A percentile compares a stretch with the other conserved stretches of the same genome.
Conservation (phyloP, 2,329 filamentous ascomycete species). For the Orbilia quercus region DNA sequence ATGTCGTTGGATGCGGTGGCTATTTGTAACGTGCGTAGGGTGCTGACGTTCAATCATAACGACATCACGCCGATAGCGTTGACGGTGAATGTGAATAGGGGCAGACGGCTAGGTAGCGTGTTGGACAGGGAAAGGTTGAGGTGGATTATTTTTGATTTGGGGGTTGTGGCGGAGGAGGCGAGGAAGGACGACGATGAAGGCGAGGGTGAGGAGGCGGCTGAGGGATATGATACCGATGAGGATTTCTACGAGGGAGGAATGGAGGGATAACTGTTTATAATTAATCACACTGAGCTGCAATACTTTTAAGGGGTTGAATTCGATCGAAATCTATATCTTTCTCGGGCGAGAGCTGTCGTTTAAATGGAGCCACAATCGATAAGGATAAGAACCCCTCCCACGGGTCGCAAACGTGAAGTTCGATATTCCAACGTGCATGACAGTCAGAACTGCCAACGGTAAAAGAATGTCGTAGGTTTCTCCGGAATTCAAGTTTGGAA, state of each 20-base stretch:
- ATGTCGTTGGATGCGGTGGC: conserved; percentile 27
- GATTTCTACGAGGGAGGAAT: conserved; percentile 32
- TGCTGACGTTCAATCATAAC: conserved; percentile 48
- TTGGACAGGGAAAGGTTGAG: conserved; percentile 44
- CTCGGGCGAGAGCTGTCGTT: conserved; percentile 47
- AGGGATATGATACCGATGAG: conserved; percentile 36
- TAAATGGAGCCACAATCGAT: conserved; percentile 36
- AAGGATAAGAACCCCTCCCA: conserved; percentile 45
- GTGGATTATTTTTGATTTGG: conserved; percentile 55
- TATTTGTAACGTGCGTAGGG: conserved; percentile 19
- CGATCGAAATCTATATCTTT: background rate
- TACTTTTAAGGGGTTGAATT: background rate
- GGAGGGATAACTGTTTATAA: too few species aligned
- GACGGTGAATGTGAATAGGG: conserved; percentile 53
- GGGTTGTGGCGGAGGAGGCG: conserved; percentile 37
- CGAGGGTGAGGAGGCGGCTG: too few species aligned
- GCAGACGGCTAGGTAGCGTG: conserved; percentile 48
- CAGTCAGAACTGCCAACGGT: background rate
- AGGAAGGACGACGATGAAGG: conserved; percentile 19
- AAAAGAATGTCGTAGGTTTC: background rate
- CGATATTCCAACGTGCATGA: background rate
- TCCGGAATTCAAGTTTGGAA: too few species aligned
- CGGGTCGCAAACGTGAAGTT: background rate
- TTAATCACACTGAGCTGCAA: too few species aligned
- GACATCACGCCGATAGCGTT: conserved; percentile 48